phyloP scores from a whole-genome alignment of 257 asterid species.

The Solanum rostratum region DNA sequence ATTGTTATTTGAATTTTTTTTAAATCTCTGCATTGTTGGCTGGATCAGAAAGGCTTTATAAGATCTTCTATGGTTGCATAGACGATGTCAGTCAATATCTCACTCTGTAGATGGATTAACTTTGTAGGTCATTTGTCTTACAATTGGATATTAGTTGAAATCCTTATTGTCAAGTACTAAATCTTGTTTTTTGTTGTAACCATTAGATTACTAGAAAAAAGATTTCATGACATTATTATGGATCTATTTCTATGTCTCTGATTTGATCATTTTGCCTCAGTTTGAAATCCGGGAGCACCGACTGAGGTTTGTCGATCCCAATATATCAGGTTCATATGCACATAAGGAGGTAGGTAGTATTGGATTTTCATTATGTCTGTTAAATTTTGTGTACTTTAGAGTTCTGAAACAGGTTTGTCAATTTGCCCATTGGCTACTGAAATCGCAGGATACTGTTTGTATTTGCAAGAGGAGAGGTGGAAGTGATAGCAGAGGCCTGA shows the following conservation, averaged over 20 bases:
- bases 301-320: constrained; percentile 72
- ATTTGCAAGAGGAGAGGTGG: constrained; percentile 97
- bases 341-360: constrained; percentile 68
- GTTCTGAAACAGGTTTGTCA: constrained; percentile 1
- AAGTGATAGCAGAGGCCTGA: constrained; percentile 40
- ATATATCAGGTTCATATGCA: constrained; percentile 72
- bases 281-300: constrained; percentile 53
- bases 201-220: neutral
- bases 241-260: neutral
- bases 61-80: neutral
- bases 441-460: constrained; percentile 55
- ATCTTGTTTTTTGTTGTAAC: neutral
- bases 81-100: neutral
- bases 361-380: constrained; percentile 1
- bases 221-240: neutral
- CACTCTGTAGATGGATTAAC: neutral
- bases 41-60: neutral
- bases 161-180: neutral
- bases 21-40: neutral
- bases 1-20: neutral
- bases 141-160: neutral
- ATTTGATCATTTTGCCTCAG: constrained; percentile 24
- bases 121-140: neutral
- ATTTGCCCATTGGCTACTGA: constrained; percentile 16
- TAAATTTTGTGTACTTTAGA: neutral